phyloP scores from a whole-genome alignment of 345 rosid species.

The Hevea brasiliensis region DNA sequence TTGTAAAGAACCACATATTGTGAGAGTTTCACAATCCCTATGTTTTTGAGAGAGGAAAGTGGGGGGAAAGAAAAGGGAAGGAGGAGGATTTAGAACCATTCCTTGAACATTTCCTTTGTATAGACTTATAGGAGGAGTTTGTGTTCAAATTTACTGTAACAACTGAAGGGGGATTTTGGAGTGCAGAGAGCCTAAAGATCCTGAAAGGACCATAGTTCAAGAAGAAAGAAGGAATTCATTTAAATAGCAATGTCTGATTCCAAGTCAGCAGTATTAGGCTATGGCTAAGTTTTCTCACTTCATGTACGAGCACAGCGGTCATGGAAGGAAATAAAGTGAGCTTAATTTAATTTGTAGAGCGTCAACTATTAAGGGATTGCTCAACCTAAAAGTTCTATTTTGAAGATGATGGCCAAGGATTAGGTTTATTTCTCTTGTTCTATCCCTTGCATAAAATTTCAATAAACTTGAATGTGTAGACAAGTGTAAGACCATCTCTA shows the following conservation, averaged over 20 bases:
- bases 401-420: background rate
- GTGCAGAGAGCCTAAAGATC: background rate
- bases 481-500: background rate
- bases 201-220: background rate
- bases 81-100: too few species aligned
- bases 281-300: background rate
- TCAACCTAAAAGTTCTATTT: background rate
- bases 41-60: background rate
- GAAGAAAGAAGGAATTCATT: background rate
- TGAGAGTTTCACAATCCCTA: background rate
- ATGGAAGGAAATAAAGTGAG: background rate
- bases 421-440: background rate
- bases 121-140: background rate
- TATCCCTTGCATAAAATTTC: too few species aligned
- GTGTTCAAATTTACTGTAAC: background rate
- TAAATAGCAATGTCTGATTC: background rate
- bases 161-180: background rate
- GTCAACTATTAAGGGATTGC: background rate
- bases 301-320: background rate
- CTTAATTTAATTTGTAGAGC: background rate
- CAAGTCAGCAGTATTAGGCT: background rate
- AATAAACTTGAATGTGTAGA: background rate
- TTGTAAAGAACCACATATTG: background rate
- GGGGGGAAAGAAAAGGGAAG: background rate
- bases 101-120: background rate